These are phyloP conservation scores for Diplodia scrobiculata DNA, from an alignment of 2,329 filamentous ascomycete species.

Conservation along the genomic window DNA sequence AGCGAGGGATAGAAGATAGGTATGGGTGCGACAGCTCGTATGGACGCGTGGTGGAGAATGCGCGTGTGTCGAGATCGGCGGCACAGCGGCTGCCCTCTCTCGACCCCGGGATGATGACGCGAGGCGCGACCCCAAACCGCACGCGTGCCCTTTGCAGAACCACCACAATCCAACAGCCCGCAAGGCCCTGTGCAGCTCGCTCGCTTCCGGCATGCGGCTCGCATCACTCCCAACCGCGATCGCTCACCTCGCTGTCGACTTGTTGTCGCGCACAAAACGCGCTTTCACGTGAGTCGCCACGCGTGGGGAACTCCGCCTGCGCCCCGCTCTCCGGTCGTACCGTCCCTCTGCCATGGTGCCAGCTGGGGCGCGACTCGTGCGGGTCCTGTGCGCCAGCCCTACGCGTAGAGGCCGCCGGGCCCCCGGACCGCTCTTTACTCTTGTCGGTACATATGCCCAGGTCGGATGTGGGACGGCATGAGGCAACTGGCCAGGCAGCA, in stretches of 20 bases:
- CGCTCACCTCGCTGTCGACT: not conserved
- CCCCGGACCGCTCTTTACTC: not conserved
- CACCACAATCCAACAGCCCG: not conserved
- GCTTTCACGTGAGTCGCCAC: slow-evolving; percentile 20
- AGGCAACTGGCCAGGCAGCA: slow-evolving; percentile 19
- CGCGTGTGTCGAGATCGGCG: slow-evolving; percentile 11
- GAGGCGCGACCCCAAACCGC: not conserved
- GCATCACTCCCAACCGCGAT: not conserved
- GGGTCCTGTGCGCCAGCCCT: slow-evolving; percentile 18
- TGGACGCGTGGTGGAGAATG: slow-evolving; percentile 14
- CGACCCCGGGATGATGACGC: slow-evolving; percentile 11
- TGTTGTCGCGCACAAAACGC: not conserved
- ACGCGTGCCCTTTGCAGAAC: not conserved
- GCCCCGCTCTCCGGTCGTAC: not conserved
- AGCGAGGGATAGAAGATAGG: slow-evolving; percentile 17
- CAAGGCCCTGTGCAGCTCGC: not conserved
- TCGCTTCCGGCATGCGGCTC: not conserved
- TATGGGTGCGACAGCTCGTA: slow-evolving; percentile 4
- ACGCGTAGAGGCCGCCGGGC: not conserved
- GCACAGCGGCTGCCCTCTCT: not conserved
- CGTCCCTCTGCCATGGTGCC: not conserved
- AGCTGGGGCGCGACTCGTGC: slow-evolving; percentile 15
- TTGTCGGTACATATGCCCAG: slow-evolving; percentile 11
- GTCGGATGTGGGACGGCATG: not conserved
- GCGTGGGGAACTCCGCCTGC: not conserved